Percentiles rank a stretch among this genome's conserved stretches.
Evolutionary conservation across 805 yeast genomes (phyloP).

Genomic region (Komagataella ulmi): DNA sequence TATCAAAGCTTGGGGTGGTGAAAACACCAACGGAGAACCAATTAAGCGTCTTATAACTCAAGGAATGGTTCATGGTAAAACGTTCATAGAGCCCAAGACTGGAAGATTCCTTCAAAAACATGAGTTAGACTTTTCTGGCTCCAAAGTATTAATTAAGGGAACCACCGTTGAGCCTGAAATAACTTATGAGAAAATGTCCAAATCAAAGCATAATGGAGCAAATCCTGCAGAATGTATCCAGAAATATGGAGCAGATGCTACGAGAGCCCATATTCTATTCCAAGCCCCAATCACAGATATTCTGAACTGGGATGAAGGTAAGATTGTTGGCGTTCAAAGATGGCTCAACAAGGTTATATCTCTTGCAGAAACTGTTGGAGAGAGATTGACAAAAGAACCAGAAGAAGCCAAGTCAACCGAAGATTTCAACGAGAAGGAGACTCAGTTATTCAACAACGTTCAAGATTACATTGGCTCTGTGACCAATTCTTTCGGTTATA

Average conservation of each 20-base stretch:
- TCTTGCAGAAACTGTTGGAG: conserved; percentile 12
- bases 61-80: conserved; percentile 96
- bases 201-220: conserved; percentile 89
- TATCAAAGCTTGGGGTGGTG: conserved; percentile 58
- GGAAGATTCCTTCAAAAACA: conserved; percentile 71
- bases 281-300: conserved; percentile 81
- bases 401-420: background rate
- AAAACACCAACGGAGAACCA: conserved; percentile 58
- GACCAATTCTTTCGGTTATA: conserved; percentile 43
- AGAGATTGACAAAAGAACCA: conserved; percentile 1
- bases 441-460: conserved; percentile 41
- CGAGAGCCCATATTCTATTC: conserved; percentile 84
- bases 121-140: conserved; percentile 40
- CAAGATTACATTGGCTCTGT: conserved; percentile 35
- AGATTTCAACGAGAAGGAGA: conserved; percentile 27
- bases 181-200: conserved; percentile 88
- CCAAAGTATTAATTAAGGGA: conserved; percentile 29
- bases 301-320: conserved; percentile 81
- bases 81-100: conserved; percentile 56
- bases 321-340: conserved; percentile 76
- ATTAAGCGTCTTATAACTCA: conserved; percentile 72
- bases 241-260: conserved; percentile 84
- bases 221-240: conserved; percentile 71
- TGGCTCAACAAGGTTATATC: conserved; percentile 59
- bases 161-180: conserved; percentile 40